phyloP scores from a whole-genome alignment of 2,329 filamentous ascomycete genomes.

The Cladosporium sp. region DNA sequence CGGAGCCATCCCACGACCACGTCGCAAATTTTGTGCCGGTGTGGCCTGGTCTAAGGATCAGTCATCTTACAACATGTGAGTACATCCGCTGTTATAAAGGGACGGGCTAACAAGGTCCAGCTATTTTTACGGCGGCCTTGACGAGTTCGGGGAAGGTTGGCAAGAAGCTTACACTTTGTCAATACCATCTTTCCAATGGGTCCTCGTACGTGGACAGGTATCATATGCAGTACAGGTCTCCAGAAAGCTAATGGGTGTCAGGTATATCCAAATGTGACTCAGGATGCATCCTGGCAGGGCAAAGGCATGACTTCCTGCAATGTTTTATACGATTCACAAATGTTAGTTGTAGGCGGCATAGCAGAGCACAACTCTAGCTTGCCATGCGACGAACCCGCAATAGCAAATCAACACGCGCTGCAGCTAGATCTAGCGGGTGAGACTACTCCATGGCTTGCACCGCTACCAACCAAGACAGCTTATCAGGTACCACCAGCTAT shows the following conservation, averaged over 20 bases:
- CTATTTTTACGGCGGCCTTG: slow-evolving; percentile 48
- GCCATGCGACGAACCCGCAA: background rate
- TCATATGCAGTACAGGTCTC: background rate
- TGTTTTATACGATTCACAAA: slow-evolving; percentile 51
- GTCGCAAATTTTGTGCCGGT: slow-evolving; percentile 43
- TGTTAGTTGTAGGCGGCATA: slow-evolving; percentile 56
- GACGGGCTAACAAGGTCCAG: too few relatives aligned
- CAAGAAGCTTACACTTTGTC: slow-evolving; percentile 59
- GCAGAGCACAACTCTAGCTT: background rate
- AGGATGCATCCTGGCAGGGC: slow-evolving; percentile 35
- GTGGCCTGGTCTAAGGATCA: too few relatives aligned
- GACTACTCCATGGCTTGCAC: too few relatives aligned
- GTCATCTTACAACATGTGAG: too few relatives aligned
- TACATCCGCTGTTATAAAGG: too few relatives aligned
- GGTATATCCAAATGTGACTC: slow-evolving; percentile 41
- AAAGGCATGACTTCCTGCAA: slow-evolving; percentile 54
- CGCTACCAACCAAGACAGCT: too few relatives aligned
- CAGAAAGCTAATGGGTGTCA: background rate
- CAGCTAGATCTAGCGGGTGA: too few relatives aligned
- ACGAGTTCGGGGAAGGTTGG: slow-evolving; percentile 42
- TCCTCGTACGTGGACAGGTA: slow-evolving; percentile 24
- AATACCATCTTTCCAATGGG: slow-evolving; percentile 59
- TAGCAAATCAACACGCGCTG: background rate
- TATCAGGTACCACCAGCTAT: too few relatives aligned
- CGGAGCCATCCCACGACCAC: slow-evolving; percentile 43